These are phyloP conservation scores for Chlorella sp. DNA, from an alignment of 139 green algal genomes.

Conservation along the genomic window DNA sequence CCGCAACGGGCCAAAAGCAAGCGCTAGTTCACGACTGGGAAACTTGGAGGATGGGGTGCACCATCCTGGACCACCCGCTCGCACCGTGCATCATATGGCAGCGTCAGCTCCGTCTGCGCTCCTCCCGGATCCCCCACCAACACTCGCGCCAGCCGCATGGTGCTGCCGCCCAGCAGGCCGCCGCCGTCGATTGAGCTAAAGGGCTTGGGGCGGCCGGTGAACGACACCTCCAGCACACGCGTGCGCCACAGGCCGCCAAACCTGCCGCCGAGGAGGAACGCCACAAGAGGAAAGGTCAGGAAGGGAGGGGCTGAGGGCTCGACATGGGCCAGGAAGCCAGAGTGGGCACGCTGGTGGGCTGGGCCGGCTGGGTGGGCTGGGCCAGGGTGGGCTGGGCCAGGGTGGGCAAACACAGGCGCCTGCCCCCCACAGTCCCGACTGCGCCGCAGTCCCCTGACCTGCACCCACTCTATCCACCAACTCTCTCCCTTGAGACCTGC, in stretches of 20 bases:
- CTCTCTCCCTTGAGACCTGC: no score
- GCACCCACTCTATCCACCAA: no score
- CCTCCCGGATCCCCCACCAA: constrained; percentile 76
- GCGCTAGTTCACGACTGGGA: no score
- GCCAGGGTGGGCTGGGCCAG: no score
- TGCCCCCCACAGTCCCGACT: no score
- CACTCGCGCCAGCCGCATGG: constrained; percentile 45
- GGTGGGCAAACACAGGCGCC: no score
- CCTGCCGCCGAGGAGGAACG: constrained; percentile 38
- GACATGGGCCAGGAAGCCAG: neutral
- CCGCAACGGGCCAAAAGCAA: neutral
- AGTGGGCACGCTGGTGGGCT: neutral
- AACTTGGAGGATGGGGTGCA: no score
- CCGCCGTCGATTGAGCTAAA: constrained; percentile 18
- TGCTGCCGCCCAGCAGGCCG: neutral
- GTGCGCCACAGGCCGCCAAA: constrained; percentile 76
- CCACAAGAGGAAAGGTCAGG: no score
- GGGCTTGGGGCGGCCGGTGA: constrained; percentile 29
- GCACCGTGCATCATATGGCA: constrained; percentile 63
- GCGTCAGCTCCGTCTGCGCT: constrained; percentile 63
- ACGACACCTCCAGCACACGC: constrained; percentile 57
- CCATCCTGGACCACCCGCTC: neutral
- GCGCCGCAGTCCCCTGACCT: no score
- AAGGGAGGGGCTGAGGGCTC: no score
- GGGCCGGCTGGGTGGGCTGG: neutral